Percentiles rank a stretch among this genome's conserved stretches.
Conservation (phyloP, 1,284 basidiomycete genomes). For the Sporisorium exsertum region DNA sequence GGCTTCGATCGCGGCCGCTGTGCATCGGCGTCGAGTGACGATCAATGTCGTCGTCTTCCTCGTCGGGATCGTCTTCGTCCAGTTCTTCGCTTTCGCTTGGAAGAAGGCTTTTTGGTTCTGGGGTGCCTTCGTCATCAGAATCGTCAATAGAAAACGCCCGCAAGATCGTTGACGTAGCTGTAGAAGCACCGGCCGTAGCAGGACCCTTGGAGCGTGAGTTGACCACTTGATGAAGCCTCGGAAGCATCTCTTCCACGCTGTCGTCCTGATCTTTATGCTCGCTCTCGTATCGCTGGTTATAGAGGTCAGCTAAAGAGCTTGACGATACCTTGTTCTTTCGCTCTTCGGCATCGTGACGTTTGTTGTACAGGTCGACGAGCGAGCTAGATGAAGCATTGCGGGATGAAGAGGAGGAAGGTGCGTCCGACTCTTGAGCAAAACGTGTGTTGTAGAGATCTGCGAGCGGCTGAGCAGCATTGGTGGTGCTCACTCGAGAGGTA, state of each 20-base stretch:
- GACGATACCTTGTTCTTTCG: constrained; percentile 3
- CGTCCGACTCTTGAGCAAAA: constrained; percentile 15
- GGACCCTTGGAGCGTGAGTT: not conserved
- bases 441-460: constrained; percentile 37
- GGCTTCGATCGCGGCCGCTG: not conserved
- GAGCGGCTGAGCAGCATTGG: constrained; percentile 8
- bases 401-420: constrained; percentile 1
- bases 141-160: constrained; percentile 8
- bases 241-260: not conserved
- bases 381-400: constrained; percentile 4
- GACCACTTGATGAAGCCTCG: not conserved
- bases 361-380: constrained; percentile 16
- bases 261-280: constrained; percentile 8
- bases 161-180: too few relatives aligned
- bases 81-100: constrained; percentile 13
- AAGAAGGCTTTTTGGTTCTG: not conserved
- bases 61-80: constrained; percentile 6
- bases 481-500: not conserved
- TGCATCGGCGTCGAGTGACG: not conserved
- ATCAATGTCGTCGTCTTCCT: constrained; percentile 7
- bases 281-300: constrained; percentile 21
- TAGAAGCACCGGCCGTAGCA: not conserved
- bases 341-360: not conserved
- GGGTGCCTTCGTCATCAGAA: constrained; percentile 6
- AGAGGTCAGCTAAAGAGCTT: constrained; percentile 24